Conservation (phyloP, 2,329 filamentous ascomycete species). For the Clonostachys rosea region DNA sequence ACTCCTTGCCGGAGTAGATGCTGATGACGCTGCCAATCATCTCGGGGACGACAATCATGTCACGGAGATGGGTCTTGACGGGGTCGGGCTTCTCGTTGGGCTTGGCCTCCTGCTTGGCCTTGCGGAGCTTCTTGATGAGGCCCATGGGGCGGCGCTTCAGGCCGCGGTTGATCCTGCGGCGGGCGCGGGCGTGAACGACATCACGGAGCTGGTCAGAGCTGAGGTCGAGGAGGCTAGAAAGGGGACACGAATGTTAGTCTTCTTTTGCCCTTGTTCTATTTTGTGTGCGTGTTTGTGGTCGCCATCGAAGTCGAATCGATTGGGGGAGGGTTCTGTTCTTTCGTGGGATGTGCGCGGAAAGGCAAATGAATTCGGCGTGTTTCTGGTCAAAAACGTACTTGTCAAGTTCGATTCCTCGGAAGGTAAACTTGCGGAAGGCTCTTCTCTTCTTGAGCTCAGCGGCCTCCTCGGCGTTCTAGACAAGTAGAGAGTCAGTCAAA, state of each 20-base stretch:
- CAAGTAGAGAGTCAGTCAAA: constrained; percentile 18
- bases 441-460: constrained; percentile 99
- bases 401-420: constrained; percentile 99
- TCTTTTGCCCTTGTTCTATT: background rate
- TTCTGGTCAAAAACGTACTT: constrained; percentile 62
- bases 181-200: constrained; percentile 98
- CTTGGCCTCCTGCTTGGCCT: constrained; percentile 97
- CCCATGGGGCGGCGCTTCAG: constrained; percentile 99
- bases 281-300: background rate
- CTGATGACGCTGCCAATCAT: constrained; percentile 99
- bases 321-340: background rate
- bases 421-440: constrained; percentile 99
- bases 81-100: constrained; percentile 99
- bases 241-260: constrained; percentile 10
- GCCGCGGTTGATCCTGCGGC: constrained; percentile 98
- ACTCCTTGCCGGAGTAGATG: constrained; percentile 99
- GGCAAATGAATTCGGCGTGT: background rate
- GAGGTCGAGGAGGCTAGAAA: constrained; percentile 88
- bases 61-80: constrained; percentile 98
- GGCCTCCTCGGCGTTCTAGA: constrained; percentile 92
- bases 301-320: background rate
- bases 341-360: background rate
- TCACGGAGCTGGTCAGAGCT: constrained; percentile 97
- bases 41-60: constrained; percentile 99
- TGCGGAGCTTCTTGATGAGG: constrained; percentile 99